Conservation (phyloP, 768 basidiomycete genomes). For the Gloeopeniophorella convolvens region DNA sequence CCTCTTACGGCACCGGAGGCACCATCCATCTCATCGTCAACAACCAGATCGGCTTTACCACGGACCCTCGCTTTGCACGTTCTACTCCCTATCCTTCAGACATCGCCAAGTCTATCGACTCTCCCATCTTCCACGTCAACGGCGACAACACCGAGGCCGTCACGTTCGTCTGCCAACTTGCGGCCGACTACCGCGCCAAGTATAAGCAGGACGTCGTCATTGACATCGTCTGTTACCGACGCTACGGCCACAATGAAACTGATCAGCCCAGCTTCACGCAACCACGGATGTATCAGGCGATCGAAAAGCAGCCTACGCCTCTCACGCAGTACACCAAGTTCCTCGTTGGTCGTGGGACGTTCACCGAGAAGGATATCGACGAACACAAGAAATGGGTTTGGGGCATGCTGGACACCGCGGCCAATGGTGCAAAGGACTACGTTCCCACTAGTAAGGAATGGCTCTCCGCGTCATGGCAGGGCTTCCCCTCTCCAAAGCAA, state of each 20-base stretch:
- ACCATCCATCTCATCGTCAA: constrained; percentile 98
- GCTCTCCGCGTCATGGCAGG: constrained; percentile 97
- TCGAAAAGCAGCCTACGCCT: constrained; percentile 88
- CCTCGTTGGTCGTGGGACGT: constrained; percentile 84
- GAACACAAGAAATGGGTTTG: constrained; percentile 99
- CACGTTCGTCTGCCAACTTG: constrained; percentile 96
- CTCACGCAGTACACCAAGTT: constrained; percentile 90
- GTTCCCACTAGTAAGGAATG: constrained; percentile 93
- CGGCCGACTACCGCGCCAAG: constrained; percentile 96
- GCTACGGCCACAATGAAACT: constrained; percentile 99
- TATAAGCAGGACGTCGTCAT: constrained; percentile 99
- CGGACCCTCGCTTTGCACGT: constrained; percentile 94
- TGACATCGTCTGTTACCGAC: constrained; percentile 98
- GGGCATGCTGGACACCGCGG: constrained; percentile 97
- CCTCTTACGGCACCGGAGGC: constrained; percentile 94
- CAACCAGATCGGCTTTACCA: constrained; percentile 99
- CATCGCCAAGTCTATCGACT: constrained; percentile 96
- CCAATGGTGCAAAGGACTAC: constrained; percentile 92
- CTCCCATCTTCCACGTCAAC: constrained; percentile 99
- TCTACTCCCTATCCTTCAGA: constrained; percentile 98
- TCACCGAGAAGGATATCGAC: constrained; percentile 93
- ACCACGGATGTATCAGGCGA: constrained; percentile 97
- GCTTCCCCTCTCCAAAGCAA: constrained; percentile 96
- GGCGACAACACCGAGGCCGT: constrained; percentile 98
- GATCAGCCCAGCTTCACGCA: constrained; percentile 99